phyloP scores from a whole-genome alignment of 352 stramenopile genomes.

The Phytophthora capsici region DNA sequence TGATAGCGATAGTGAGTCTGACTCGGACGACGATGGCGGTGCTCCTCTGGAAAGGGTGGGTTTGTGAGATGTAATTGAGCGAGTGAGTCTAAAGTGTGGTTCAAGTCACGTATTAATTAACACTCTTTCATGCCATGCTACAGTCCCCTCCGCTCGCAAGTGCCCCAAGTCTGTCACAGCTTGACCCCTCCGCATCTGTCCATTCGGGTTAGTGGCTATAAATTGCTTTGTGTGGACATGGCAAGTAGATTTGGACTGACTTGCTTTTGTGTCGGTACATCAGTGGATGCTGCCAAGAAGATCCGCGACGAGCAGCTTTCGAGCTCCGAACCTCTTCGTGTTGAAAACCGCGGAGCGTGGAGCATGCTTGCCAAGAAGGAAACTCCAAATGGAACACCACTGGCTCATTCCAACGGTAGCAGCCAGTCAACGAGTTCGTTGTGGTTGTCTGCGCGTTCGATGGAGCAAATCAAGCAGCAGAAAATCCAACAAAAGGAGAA shows the following conservation, averaged over 20 bases:
- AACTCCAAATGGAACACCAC: slow-evolving; percentile 58
- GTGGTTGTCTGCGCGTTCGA: slow-evolving; percentile 83
- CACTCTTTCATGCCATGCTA: slow-evolving; percentile 32
- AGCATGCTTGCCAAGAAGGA: slow-evolving; percentile 86
- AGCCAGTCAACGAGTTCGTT: slow-evolving; percentile 82
- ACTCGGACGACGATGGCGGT: slow-evolving; percentile 80
- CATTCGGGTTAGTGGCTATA: slow-evolving; percentile 48
- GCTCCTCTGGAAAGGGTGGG: slow-evolving; percentile 86
- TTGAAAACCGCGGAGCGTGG: slow-evolving; percentile 87
- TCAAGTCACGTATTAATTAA: slow-evolving; percentile 39
- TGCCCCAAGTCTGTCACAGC: slow-evolving; percentile 58
- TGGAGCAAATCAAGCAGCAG: slow-evolving; percentile 90
- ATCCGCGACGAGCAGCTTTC: slow-evolving; percentile 71
- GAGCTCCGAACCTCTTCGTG: slow-evolving; percentile 67
- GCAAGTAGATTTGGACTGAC: too few species aligned
- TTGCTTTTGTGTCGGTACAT: neutral
- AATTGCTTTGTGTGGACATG: too few species aligned
- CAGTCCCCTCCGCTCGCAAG: slow-evolving; percentile 69
- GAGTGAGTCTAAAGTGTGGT: slow-evolving; percentile 43
- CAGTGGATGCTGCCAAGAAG: slow-evolving; percentile 74
- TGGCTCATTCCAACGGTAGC: slow-evolving; percentile 63
- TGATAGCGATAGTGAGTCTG: slow-evolving; percentile 87
- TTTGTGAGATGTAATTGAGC: slow-evolving; percentile 68
- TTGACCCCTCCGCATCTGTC: slow-evolving; percentile 44
- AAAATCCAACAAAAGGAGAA: slow-evolving; percentile 88